A percentile compares a stretch with the other conserved stretches of the same genome.
These are phyloP conservation scores for Ogataea saltuana DNA, from an alignment of 805 yeast genomes.

Conservation along the genomic window DNA sequence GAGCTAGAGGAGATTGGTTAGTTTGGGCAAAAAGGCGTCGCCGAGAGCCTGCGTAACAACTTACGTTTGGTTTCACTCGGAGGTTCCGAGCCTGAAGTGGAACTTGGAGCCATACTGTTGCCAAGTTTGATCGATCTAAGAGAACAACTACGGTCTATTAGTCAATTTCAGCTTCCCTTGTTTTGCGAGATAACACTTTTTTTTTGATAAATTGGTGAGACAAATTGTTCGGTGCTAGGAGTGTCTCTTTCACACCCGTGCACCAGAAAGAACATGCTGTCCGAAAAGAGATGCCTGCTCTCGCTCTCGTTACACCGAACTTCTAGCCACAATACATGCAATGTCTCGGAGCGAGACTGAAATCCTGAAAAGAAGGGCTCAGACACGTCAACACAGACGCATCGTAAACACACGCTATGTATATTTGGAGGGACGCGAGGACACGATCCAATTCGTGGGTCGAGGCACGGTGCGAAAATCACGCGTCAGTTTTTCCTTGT, in stretches of 20 bases:
- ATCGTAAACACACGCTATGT: slow-evolving; percentile 2
- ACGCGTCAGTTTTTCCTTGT: slow-evolving; percentile 9
- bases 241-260: neutral
- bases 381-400: slow-evolving; percentile 7
- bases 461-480: slow-evolving; percentile 4
- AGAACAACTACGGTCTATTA: no score
- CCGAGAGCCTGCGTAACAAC: neutral
- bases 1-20: slow-evolving; percentile 17
- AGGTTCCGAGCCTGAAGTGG: slow-evolving; percentile 5
- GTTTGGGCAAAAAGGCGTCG: slow-evolving; percentile 1
- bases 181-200: no score
- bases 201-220: neutral
- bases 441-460: slow-evolving; percentile 1
- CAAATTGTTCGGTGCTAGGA: neutral
- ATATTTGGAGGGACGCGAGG: neutral
- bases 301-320: no score
- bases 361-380: slow-evolving; percentile 3
- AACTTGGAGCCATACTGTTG: slow-evolving; percentile 9
- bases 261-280: slow-evolving; percentile 1
- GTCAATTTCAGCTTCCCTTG: no score
- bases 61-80: slow-evolving; percentile 13
- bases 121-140: neutral
- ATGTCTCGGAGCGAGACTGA: neutral
- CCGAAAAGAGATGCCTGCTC: no score
- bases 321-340: neutral